Conservation (phyloP, 1,284 basidiomycete species). For the Golubevia sp. region DNA sequence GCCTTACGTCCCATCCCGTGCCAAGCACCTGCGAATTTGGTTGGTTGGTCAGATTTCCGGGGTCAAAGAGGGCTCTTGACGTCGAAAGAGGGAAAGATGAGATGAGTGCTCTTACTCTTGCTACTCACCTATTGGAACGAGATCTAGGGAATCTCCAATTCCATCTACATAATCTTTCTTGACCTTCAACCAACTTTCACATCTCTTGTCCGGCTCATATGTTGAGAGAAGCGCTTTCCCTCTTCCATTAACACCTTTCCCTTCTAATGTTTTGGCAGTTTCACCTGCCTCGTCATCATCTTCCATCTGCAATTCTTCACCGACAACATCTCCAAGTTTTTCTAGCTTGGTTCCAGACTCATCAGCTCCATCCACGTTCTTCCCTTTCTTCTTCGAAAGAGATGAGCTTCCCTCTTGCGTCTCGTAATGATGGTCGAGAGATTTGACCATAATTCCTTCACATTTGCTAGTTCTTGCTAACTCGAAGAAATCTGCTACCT, state of each 20-base stretch:
- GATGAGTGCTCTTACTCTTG: constrained; percentile 64
- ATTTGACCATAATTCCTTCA: constrained; percentile 94
- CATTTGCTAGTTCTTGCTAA: constrained; percentile 78
- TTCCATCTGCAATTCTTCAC: constrained; percentile 37
- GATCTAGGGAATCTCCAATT: constrained; percentile 70
- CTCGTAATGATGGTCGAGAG: constrained; percentile 64
- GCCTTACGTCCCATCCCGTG: constrained; percentile 91
- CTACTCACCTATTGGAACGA: constrained; percentile 65
- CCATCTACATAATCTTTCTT: constrained; percentile 79
- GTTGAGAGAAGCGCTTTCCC: constrained; percentile 80
- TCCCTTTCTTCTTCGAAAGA: constrained; percentile 57
- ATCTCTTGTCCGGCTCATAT: constrained; percentile 84
- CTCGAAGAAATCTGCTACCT: constrained; percentile 78
- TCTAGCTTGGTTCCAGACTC: constrained; percentile 23
- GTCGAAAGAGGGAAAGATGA: constrained; percentile 94
- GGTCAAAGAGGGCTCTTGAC: constrained; percentile 91
- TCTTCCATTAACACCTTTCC: constrained; percentile 44
- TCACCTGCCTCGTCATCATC: constrained; percentile 25
- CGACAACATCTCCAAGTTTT: constrained; percentile 38
- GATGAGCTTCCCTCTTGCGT: constrained; percentile 3
- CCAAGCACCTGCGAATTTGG: constrained; percentile 81
- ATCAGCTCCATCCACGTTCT: constrained; percentile 14
- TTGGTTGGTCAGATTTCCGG: constrained; percentile 86
- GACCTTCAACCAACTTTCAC: constrained; percentile 78
- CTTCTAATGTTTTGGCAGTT: constrained; percentile 58